phyloP scores from a whole-genome alignment of 2,329 filamentous ascomycete genomes.

The Seiridium cupressi region DNA sequence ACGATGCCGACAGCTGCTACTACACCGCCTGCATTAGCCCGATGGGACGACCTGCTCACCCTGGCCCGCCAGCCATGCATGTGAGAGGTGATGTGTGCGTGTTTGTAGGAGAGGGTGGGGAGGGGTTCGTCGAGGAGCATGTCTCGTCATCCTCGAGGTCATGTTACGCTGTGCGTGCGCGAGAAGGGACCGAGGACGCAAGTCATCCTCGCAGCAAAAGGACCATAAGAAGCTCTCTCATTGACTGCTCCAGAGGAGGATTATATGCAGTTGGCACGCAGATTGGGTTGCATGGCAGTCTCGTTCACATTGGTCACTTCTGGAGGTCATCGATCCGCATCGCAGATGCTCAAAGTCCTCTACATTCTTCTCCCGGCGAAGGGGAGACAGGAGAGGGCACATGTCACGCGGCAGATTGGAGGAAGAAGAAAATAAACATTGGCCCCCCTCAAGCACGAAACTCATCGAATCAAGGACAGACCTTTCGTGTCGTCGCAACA shows the following conservation, averaged over 20 bases:
- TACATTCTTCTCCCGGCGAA: too few species aligned
- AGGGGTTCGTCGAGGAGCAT: background rate
- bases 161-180: background rate
- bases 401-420: too few species aligned
- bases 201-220: background rate
- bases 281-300: background rate
- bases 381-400: too few species aligned
- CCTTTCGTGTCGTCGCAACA: too few species aligned
- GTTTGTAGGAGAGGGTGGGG: background rate
- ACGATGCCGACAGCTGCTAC: constrained; percentile 5
- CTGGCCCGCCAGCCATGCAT: background rate
- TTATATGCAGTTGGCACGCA: background rate
- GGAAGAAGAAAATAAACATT: too few species aligned
- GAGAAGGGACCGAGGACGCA: background rate
- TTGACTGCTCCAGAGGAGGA: background rate
- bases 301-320: background rate
- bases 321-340: background rate
- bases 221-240: background rate
- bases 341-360: too few species aligned
- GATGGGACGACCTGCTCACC: background rate
- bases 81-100: background rate
- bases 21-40: constrained; percentile 6
- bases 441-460: too few species aligned
- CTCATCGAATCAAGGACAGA: too few species aligned
- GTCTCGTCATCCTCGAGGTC: background rate